Evolutionary conservation across 2,329 filamentous ascomycete species (phyloP).

Genomic region (Xylariales sp.): DNA sequence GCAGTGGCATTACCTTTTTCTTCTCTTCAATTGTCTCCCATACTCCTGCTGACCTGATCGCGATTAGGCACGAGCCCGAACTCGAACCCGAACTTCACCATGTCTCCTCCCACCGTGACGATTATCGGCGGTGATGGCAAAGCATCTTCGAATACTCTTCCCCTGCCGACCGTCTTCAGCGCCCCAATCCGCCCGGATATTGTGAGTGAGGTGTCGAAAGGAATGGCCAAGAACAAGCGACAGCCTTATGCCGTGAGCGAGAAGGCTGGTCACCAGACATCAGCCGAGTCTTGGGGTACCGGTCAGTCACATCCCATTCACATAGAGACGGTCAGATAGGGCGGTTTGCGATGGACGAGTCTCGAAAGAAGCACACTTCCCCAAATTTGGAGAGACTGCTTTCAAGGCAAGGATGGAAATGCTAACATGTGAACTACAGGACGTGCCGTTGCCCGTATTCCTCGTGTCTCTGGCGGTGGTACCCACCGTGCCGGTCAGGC

Average conservation of each 20-base stretch:
- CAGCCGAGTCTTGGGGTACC: slow-evolving; percentile 99
- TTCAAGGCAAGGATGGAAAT: slow-evolving; percentile 9
- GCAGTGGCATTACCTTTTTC: too few species aligned
- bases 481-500: slow-evolving; percentile 99
- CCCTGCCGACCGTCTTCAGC: slow-evolving; percentile 95
- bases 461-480: slow-evolving; percentile 99
- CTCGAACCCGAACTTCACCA: slow-evolving; percentile 30
- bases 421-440: slow-evolving; percentile 44
- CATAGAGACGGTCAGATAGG: too few species aligned
- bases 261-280: slow-evolving; percentile 99
- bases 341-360: too few species aligned
- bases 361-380: too few species aligned
- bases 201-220: slow-evolving; percentile 97
- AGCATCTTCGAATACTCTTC: slow-evolving; percentile 81
- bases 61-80: too few species aligned
- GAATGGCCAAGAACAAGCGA: slow-evolving; percentile 99
- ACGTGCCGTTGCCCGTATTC: slow-evolving; percentile 99
- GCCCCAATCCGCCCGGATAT: slow-evolving; percentile 98
- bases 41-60: too few species aligned
- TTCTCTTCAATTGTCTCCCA: too few species aligned
- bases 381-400: slow-evolving; percentile 1
- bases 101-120: slow-evolving; percentile 96
- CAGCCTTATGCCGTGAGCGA: slow-evolving; percentile 99
- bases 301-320: too few species aligned
- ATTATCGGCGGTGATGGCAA: slow-evolving; percentile 96